Conservation (phyloP, 768 basidiomycete genomes). For the Lyophyllum decastes region DNA sequence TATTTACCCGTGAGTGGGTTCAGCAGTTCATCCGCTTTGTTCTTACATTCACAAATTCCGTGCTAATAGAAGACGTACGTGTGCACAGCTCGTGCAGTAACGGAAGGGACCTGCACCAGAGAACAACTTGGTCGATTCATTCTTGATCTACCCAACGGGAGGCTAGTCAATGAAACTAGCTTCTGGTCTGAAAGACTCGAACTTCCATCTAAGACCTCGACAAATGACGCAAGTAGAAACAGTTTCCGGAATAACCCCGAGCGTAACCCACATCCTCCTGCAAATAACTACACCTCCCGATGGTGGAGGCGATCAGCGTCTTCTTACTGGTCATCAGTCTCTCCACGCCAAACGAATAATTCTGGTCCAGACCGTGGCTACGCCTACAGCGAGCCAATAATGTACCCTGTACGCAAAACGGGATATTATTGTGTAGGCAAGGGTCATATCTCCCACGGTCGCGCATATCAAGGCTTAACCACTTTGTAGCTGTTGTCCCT, state of each 20-base stretch:
- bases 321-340: neutral
- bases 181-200: conserved; percentile 87
- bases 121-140: conserved; percentile 90
- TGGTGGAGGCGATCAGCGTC: conserved; percentile 35
- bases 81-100: conserved; percentile 83
- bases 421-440: conserved; percentile 96
- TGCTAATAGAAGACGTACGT: conserved; percentile 80
- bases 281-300: conserved; percentile 48
- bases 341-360: conserved; percentile 31
- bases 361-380: conserved; percentile 52
- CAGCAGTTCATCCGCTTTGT: neutral
- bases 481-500: conserved; percentile 73
- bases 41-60: neutral
- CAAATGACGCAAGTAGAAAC: conserved; percentile 24
- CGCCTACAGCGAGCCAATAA: conserved; percentile 69
- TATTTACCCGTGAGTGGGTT: conserved; percentile 59
- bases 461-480: neutral
- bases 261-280: conserved; percentile 58
- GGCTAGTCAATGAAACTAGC: conserved; percentile 67
- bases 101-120: conserved; percentile 65
- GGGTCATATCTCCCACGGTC: conserved; percentile 27
- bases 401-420: conserved; percentile 80
- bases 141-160: conserved; percentile 66
- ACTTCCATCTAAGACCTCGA: conserved; percentile 45
- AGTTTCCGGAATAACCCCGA: conserved; percentile 61